phyloP scores from a whole-genome alignment of 441 rosid species.

The Flueggea neowawraea region DNA sequence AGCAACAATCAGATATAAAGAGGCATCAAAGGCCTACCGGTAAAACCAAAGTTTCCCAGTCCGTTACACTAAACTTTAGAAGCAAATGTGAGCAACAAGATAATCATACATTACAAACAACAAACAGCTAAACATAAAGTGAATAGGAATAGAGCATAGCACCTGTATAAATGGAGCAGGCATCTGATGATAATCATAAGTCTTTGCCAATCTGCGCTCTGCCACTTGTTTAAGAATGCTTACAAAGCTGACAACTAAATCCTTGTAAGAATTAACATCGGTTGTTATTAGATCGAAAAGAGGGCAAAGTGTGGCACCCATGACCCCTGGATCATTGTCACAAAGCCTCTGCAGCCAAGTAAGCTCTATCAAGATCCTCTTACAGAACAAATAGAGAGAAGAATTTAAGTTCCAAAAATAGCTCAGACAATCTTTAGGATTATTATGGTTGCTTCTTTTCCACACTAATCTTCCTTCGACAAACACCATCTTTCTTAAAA shows the following conservation, averaged over 20 bases:
- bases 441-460: neutral
- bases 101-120: neutral
- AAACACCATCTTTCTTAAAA: neutral
- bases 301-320: slow-evolving; percentile 98
- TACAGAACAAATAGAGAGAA: neutral
- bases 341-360: slow-evolving; percentile 60
- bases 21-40: no score
- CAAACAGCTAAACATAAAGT: no score
- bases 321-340: slow-evolving; percentile 96
- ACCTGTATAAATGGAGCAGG: slow-evolving; percentile 99
- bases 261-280: slow-evolving; percentile 78
- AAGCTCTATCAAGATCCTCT: slow-evolving; percentile 5
- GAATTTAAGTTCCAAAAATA: neutral
- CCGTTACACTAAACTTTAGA: neutral
- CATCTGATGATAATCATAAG: slow-evolving; percentile 91
- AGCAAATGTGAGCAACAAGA: neutral
- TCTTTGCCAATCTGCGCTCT: slow-evolving; percentile 85
- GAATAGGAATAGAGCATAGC: neutral
- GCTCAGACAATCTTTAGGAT: neutral
- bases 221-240: slow-evolving; percentile 95
- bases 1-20: no score
- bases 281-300: slow-evolving; percentile 73
- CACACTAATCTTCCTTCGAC: neutral
- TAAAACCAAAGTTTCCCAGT: no score
- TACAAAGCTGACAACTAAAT: slow-evolving; percentile 85